These are phyloP conservation scores for Dacryopinax spathularia DNA, from an alignment of 768 basidiomycete genomes.

Conservation along the genomic window DNA sequence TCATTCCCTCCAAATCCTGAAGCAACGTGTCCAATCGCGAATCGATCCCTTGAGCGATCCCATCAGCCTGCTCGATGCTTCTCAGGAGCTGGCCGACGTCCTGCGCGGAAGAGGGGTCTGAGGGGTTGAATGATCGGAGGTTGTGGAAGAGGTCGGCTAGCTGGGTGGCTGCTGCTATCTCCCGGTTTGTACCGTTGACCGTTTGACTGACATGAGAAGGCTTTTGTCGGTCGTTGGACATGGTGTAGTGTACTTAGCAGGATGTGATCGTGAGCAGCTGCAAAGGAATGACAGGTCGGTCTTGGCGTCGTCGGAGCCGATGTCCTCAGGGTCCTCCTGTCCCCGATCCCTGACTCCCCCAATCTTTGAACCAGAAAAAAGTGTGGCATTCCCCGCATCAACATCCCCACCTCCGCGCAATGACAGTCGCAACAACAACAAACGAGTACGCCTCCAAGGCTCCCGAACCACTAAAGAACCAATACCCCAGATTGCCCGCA, in stretches of 20 bases:
- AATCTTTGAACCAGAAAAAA: not conserved
- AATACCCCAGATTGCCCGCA: constrained; percentile 51
- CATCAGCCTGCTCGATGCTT: not conserved
- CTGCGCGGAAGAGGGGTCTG: not conserved
- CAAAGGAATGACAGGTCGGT: not conserved
- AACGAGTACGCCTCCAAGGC: constrained; percentile 51
- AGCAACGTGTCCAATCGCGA: not conserved
- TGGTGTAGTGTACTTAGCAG: not conserved
- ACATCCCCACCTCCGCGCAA: not conserved
- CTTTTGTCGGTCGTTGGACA: not conserved
- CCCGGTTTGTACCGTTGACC: not conserved
- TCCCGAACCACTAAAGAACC: constrained; percentile 39
- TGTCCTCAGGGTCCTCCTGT: not conserved
- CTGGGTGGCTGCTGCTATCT: not conserved
- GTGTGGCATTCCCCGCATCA: not conserved
- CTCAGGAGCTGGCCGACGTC: not conserved
- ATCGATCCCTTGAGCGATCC: not conserved
- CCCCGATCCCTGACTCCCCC: not conserved
- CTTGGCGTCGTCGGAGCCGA: not conserved
- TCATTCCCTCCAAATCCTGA: not conserved
- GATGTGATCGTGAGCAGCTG: not conserved
- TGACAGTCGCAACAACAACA: not conserved
- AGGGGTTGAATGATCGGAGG: not conserved
- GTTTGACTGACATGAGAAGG: not conserved
- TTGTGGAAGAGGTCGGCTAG: not conserved